Base-by-base conservation (phyloP, 2,329 filamentous ascomycete genomes). In the Ceratocystiopsis brevicomis region DNA sequence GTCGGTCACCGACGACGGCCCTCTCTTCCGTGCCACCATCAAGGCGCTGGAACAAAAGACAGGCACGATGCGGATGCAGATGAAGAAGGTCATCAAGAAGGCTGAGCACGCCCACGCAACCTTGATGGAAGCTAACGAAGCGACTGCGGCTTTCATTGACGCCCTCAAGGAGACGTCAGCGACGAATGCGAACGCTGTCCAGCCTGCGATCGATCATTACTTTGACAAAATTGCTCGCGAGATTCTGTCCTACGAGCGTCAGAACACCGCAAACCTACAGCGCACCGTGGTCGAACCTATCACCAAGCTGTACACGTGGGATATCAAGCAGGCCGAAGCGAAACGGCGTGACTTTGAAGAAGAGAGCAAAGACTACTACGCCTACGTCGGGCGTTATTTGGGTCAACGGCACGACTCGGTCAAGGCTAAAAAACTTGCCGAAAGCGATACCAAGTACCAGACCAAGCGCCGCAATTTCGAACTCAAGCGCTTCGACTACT, bases 311-410 rank as follows among this genome's bases (percentile, higher is more conserved):
- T 98, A 98, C 60, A 85, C 85, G 48, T 71, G 88, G 50, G 92
- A 98, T 54, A 96, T 98, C 64, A 98, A 98, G 60, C 86, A 94
- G 59, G 92, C 88, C 21, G 90, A 98, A 56, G 71, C 81, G 37
- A 98, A 98, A 65, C 93, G 90, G 62, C 85, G 90, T 51, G 90
- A 96, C 53, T 98, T 98, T 53, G 90, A 98, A 50, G 90, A 98
- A 55, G 90, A 98, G 59, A 96, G 88, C 64, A 90, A 93, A 58
- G 90, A 98, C 57, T 98, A 94, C 62, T 98, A 98, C 61, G 78
- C 81, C 49, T 98, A 94, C 57, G 83, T 96, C 41, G 82, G 86
- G 49, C 78, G 86, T 39, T 98, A 98, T 61, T 73, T 98, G n/a
- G 90, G 90, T 32, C 88, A 96, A 58, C 76, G 88, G 38, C 86